A percentile compares a stretch with the other conserved stretches of the same genome.
phyloP scores from a whole-genome alignment of 1,284 basidiomycete species.

The Limonomyces culmigenus region DNA sequence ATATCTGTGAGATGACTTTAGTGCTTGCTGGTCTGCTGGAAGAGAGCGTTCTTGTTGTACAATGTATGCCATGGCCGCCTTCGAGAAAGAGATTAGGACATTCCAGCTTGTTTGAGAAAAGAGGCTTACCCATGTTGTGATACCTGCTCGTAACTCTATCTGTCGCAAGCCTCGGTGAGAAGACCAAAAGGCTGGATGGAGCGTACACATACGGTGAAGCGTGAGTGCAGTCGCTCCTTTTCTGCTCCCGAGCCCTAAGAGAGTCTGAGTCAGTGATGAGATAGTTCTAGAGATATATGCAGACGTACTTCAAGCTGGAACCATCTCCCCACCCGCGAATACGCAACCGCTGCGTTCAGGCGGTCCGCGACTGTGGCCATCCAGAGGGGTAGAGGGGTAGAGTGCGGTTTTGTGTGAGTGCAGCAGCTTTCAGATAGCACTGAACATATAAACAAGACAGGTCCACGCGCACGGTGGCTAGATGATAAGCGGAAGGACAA shows the following conservation, averaged over 20 bases:
- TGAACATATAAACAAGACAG: too few species aligned
- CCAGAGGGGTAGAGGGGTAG: constrained; percentile 4
- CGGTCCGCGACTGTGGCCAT: constrained; percentile 12
- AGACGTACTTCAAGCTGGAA: constrained; percentile 51
- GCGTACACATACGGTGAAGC: constrained; percentile 59
- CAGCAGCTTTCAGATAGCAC: too few species aligned
- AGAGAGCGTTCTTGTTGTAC: too few species aligned
- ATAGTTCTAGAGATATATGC: not conserved
- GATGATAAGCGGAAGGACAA: too few species aligned
- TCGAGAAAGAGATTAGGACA: not conserved
- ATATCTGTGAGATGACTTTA: constrained; percentile 51
- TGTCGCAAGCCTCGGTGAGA: constrained; percentile 11
- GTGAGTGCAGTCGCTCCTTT: constrained; percentile 57
- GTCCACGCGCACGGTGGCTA: too few species aligned
- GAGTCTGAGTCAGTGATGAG: not conserved
- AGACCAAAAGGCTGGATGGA: not conserved
- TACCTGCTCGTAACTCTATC: constrained; percentile 69
- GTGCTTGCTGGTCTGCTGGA: too few species aligned
- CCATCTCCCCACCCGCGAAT: constrained; percentile 59
- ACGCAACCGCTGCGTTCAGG: constrained; percentile 39
- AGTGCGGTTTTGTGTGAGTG: too few species aligned
- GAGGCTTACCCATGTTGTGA: constrained; percentile 57
- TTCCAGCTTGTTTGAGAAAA: too few species aligned
- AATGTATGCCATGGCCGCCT: constrained; percentile 45
- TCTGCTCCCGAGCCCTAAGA: constrained; percentile 53